phyloP scores from a whole-genome alignment of 2,329 filamentous ascomycete species.

The Penicillium sclerotiorum region DNA sequence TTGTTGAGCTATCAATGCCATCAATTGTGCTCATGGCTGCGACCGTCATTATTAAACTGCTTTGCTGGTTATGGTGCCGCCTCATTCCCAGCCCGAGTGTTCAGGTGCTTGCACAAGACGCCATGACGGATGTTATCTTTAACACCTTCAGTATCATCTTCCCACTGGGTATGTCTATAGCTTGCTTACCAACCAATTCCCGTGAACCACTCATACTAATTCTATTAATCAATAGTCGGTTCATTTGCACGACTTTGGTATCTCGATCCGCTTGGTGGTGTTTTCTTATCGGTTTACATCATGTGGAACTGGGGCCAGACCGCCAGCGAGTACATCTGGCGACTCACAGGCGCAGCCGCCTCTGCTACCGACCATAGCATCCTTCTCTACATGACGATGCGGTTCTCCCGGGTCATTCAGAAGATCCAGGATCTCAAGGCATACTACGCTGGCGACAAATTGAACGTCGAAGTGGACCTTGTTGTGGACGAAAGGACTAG shows the following conservation, averaged over 20 bases:
- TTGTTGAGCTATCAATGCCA: constrained; percentile 72
- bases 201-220: too few species aligned
- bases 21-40: constrained; percentile 78
- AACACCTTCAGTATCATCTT: constrained; percentile 89
- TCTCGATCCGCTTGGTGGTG: constrained; percentile 63
- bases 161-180: constrained; percentile 68
- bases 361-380: constrained; percentile 70
- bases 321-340: constrained; percentile 64
- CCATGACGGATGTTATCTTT: constrained; percentile 81
- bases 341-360: constrained; percentile 64
- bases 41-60: constrained; percentile 79
- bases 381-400: constrained; percentile 87
- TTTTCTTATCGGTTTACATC: constrained; percentile 63
- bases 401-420: constrained; percentile 84
- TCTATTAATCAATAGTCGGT: constrained; percentile 31
- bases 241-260: constrained; percentile 54
- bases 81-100: constrained; percentile 84
- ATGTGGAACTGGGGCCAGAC: constrained; percentile 64
- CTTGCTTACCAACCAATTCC: constrained; percentile 5
- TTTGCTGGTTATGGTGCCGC: constrained; percentile 86
- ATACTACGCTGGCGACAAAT: constrained; percentile 63
- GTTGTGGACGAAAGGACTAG: constrained; percentile 60
- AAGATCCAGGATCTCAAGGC: constrained; percentile 64
- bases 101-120: constrained; percentile 72
- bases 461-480: constrained; percentile 66